These are phyloP conservation scores for Piper betle DNA, from an alignment of 164 flowering plant species.

Conservation along the genomic window DNA sequence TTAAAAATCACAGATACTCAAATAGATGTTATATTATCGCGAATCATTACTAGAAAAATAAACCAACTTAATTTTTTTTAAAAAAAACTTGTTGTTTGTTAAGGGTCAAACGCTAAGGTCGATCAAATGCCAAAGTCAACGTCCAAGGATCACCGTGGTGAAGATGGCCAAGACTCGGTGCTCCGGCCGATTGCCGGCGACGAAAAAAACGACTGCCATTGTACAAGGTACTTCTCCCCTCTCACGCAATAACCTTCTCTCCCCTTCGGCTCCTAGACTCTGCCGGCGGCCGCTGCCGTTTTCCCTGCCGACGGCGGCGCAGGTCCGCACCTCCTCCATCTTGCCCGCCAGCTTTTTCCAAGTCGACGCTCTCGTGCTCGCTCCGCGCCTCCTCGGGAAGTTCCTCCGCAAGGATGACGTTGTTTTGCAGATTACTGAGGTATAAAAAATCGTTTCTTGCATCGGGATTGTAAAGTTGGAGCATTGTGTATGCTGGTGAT, in stretches of 20 bases:
- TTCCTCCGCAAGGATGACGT: conserved; percentile 68
- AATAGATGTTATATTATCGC: too few relatives aligned
- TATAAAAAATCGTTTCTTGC: conserved; percentile 7
- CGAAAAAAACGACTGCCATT: neutral
- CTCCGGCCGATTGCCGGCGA: neutral
- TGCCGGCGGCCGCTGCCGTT: neutral
- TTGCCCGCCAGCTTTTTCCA: conserved; percentile 46
- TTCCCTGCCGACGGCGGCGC: conserved; percentile 2
- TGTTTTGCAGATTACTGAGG: conserved; percentile 93
- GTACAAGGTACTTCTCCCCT: neutral
- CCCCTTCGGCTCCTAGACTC: neutral
- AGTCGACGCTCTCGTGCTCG: conserved; percentile 79
- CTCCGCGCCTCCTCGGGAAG: conserved; percentile 95
- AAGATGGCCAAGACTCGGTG: neutral
- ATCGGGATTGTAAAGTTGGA: too few relatives aligned
- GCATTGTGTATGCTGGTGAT: too few relatives aligned
- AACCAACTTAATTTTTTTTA: too few relatives aligned
- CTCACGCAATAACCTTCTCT: neutral
- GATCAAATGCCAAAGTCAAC: too few relatives aligned
- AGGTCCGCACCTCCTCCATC: conserved; percentile 7
- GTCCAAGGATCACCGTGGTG: neutral
- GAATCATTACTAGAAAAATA: too few relatives aligned
- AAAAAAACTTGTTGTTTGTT: too few relatives aligned
- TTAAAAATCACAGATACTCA: too few relatives aligned
- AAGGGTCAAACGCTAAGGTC: too few relatives aligned